These are phyloP conservation scores for Raphidocelis subcapitata DNA, from an alignment of 139 green algal species.

Conservation along the genomic window DNA sequence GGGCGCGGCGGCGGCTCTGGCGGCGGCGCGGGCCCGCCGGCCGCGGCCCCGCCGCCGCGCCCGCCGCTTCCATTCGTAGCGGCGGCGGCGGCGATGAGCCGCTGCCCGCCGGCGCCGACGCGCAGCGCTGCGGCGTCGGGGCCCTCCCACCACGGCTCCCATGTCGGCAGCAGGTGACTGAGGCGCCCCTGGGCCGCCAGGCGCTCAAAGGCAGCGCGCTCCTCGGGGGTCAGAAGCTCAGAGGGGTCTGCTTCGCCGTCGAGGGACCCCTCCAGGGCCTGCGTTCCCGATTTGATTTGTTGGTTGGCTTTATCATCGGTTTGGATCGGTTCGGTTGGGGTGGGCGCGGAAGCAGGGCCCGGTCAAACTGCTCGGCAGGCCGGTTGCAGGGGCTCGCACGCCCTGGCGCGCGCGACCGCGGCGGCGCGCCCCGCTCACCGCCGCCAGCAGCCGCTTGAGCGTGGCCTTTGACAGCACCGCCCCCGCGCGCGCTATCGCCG, in stretches of 20 bases:
- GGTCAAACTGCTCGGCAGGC: too few species aligned
- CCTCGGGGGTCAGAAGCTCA: slow-evolving; percentile 27
- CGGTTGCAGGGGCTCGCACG: too few species aligned
- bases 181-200: slow-evolving; percentile 30
- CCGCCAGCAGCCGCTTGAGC: slow-evolving; percentile 33
- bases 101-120: slow-evolving; percentile 33
- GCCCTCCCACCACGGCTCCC: slow-evolving; percentile 59
- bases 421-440: slow-evolving; percentile 30
- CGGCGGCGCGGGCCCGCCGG: not conserved
- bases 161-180: slow-evolving; percentile 29
- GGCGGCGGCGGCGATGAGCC: slow-evolving; percentile 5
- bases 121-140: slow-evolving; percentile 34
- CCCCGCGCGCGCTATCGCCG: not conserved
- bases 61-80: too few species aligned
- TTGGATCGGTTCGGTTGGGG: slow-evolving; percentile 9
- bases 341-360: not conserved
- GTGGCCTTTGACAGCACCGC: slow-evolving; percentile 34
- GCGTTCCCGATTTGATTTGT: not conserved
- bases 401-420: too few species aligned
- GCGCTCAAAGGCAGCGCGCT: slow-evolving; percentile 44
- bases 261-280: slow-evolving; percentile 24
- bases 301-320: not conserved
- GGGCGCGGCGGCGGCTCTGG: slow-evolving; percentile 29
- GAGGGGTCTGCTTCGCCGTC: slow-evolving; percentile 33
- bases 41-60: not conserved